Evolutionary conservation across 1,139 yeast species (phyloP), one percentile per base, ranked within the genome.

Genomic region (Wickerhamiella infanticola): DNA sequence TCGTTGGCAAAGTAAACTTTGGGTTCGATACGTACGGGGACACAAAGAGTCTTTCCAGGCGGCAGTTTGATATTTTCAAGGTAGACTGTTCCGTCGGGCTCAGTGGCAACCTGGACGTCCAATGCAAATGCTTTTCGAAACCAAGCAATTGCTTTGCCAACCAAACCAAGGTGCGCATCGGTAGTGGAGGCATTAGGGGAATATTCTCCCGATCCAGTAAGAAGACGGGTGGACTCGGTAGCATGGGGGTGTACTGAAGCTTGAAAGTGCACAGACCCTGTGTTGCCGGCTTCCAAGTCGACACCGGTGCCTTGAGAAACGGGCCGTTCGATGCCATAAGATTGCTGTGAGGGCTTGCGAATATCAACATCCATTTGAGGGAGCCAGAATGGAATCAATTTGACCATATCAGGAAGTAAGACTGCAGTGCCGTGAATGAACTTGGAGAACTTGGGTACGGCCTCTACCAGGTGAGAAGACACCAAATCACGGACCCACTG

Each of bases 321-420:
- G 24, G 79, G 78, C 33, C 79, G 66, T 50, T 66, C 69, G 48
- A 75, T 73, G 55, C 94, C 94, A 56, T 75, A 77, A 51, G 74
- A 75, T 58, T 75, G 76, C 37, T 75, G 66, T 51, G 79, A 77
- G 35, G 96, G 96, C 63, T 90, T 90, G 62, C 94, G 79, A 55
- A 90, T 90, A 61, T 90, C 98, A 45, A 81, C 81, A 54, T 77
- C 84, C 98, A 90, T 90, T 66, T 90, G 98, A n/a, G 97, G 96
- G 54, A 80, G 71, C 98, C 98, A 90, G 66, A 84, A 90, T 45
- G 98, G 98, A 57, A 90, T 79, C 53, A 85, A 73, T 47, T 78
- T 74, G 40, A 85, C 86, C 62, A 72, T 75, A 40, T 85, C 93
- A 9, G 95, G 90, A 55, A 90, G 67, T 56, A 90, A 69, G 27